Evolutionary conservation across 1,284 basidiomycete genomes (phyloP).

Genomic region (Rhizopogon parksii): DNA sequence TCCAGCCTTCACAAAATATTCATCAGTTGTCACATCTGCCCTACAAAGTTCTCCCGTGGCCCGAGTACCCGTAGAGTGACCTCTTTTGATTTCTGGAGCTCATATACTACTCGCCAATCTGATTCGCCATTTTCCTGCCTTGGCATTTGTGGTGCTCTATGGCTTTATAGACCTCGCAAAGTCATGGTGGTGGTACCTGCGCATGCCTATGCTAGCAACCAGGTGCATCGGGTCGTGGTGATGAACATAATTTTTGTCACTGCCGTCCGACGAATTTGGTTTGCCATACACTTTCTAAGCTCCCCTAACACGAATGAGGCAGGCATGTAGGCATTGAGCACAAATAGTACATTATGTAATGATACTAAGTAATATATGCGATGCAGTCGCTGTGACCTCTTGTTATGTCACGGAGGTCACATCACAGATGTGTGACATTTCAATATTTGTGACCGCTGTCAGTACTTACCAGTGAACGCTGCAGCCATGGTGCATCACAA

Average conservation of each 20-base stretch:
- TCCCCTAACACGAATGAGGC: not conserved
- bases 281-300: not conserved
- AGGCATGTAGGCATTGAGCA: too few relatives aligned
- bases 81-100: too few relatives aligned
- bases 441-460: not conserved
- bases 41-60: too few relatives aligned
- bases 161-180: not conserved
- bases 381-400: not conserved
- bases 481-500: conserved; percentile 77
- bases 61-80: too few relatives aligned
- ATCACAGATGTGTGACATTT: not conserved
- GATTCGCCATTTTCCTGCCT: too few relatives aligned
- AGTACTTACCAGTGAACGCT: not conserved
- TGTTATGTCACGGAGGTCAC: conserved; percentile 2
- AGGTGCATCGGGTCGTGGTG: not conserved
- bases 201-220: not conserved
- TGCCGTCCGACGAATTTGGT: not conserved
- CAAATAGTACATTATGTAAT: too few relatives aligned
- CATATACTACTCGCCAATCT: too few relatives aligned
- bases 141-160: too few relatives aligned
- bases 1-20: too few relatives aligned
- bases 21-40: too few relatives aligned
- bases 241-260: not conserved
- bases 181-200: not conserved
- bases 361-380: too few relatives aligned